phyloP scores from a whole-genome alignment of 1,284 basidiomycete genomes.

The Mycena citricolor region DNA sequence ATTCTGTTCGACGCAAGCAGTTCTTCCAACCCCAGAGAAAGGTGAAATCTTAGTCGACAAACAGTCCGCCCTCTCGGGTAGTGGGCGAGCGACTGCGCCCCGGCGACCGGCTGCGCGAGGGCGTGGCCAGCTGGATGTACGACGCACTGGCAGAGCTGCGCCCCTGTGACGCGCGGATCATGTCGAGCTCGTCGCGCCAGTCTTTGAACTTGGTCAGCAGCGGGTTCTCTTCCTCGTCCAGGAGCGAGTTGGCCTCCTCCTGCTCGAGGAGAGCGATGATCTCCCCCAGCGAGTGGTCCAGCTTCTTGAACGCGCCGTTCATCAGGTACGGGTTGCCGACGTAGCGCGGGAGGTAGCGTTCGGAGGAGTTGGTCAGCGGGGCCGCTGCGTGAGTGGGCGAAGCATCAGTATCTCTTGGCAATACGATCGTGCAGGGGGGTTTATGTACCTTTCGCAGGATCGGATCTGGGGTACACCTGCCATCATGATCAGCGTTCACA shows the following conservation, averaged over 20 bases:
- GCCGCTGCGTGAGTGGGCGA: too few relatives aligned
- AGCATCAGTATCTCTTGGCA: neutral
- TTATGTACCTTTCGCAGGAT: conserved; percentile 17
- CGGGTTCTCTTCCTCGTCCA: conserved; percentile 31
- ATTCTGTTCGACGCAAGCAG: neutral
- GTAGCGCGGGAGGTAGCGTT: conserved; percentile 26
- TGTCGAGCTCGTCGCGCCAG: conserved; percentile 39
- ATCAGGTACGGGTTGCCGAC: conserved; percentile 43
- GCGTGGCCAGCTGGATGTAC: conserved; percentile 21
- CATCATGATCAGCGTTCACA: neutral
- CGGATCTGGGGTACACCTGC: conserved; percentile 19
- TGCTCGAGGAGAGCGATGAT: conserved; percentile 39
- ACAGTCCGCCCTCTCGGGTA: conserved; percentile 30
- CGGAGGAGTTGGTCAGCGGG: conserved; percentile 15
- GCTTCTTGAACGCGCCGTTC: conserved; percentile 36
- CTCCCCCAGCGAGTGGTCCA: conserved; percentile 40
- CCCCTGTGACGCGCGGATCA: conserved; percentile 29
- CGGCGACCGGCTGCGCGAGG: conserved; percentile 23
- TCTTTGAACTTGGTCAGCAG: conserved; percentile 34
- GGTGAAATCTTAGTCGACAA: conserved; percentile 31
- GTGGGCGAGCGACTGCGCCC: conserved; percentile 16
- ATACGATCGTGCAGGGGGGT: neutral
- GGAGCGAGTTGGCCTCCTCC: conserved; percentile 32
- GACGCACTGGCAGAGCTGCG: conserved; percentile 24
- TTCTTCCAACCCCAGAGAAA: neutral